A percentile compares a stretch with the other conserved stretches of the same genome.
phyloP scores from a whole-genome alignment of 306 rosid genomes.

The Cicer yamashitae region DNA sequence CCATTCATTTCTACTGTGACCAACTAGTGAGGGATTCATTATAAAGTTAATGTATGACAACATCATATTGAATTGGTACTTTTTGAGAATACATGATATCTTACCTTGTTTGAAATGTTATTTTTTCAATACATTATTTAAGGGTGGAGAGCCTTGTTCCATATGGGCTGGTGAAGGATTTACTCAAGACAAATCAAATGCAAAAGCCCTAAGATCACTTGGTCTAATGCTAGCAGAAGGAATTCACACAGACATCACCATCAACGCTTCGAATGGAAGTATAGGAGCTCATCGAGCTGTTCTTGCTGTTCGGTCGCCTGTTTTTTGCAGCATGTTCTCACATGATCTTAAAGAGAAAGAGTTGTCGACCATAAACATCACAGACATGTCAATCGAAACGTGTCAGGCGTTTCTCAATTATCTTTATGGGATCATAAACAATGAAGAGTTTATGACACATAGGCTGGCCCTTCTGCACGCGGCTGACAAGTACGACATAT shows the following conservation, averaged over 20 bases:
- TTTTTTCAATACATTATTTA: slow-evolving; percentile 7
- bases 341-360: slow-evolving; percentile 93
- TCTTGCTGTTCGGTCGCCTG: slow-evolving; percentile 90
- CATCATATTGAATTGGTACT: slow-evolving; percentile 25
- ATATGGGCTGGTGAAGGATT: slow-evolving; percentile 76
- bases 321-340: slow-evolving; percentile 90
- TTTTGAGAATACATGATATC: not conserved
- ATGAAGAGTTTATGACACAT: slow-evolving; percentile 76
- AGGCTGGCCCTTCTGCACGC: slow-evolving; percentile 84
- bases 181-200: slow-evolving; percentile 64
- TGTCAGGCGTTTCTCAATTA: slow-evolving; percentile 84
- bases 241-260: slow-evolving; percentile 86
- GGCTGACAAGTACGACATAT: slow-evolving; percentile 90
- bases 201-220: slow-evolving; percentile 70
- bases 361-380: slow-evolving; percentile 74
- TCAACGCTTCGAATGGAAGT: slow-evolving; percentile 84
- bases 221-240: slow-evolving; percentile 82
- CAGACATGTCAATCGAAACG: slow-evolving; percentile 86
- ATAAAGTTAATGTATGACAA: not conserved
- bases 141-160: slow-evolving; percentile 87
- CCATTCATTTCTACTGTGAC: not conserved
- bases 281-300: slow-evolving; percentile 90
- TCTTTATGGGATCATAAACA: slow-evolving; percentile 77
- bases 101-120: slow-evolving; percentile 27
- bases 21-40: not conserved